Base-by-base conservation (phyloP, 2,329 filamentous ascomycete species). In the Stemphylium beticola region DNA sequence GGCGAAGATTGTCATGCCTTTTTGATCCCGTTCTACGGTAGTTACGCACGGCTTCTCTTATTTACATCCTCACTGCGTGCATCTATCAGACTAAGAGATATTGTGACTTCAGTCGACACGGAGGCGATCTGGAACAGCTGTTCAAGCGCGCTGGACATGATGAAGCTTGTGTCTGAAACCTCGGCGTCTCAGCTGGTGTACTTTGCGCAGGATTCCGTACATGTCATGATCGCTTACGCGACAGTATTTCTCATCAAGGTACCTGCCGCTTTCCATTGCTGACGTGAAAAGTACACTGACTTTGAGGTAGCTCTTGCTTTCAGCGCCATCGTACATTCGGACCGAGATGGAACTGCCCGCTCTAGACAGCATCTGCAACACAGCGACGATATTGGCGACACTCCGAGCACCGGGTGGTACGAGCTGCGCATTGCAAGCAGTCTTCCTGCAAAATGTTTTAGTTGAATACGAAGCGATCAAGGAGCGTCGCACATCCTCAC, bases 151-250 rank as follows among this genome's bases (percentile, higher is more conserved):
- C 24, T 54, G 8, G 45, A 50, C 3, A 57, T 57, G 50, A 50
- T 57, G 22, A 40, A 44, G 14, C 32, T 57, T 4, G 46, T 54
- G 14, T 48, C 46, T n/a, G 37, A 43, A 24, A 4, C 22, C 22
- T 24, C 22, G 22, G 22, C 22, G 8, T 24, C 22, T 7, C 22
- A 24, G 22, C 26, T 47, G 7, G 15, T 57, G 20, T 57, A 57
- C 33, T 57, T 57, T 40, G 55, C 55, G n/a, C 55, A 57, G 34
- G 55, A 54, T 22, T 54, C 50, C 9, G 46, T 57, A 18, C 55
- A 57, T 40, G 42, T 54, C 32, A 57, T 57, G 55, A 51, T 57
- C 22, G 55, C 55, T 11, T 57, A 57, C 38, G 55, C 55, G n/a
- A 46, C 50, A 14, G 55, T 57, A 11, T 57, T 57, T 12, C 50